These are phyloP conservation scores for Miamiensis avidus DNA, from an alignment of 169 alveolate species.

Conservation along the genomic window DNA sequence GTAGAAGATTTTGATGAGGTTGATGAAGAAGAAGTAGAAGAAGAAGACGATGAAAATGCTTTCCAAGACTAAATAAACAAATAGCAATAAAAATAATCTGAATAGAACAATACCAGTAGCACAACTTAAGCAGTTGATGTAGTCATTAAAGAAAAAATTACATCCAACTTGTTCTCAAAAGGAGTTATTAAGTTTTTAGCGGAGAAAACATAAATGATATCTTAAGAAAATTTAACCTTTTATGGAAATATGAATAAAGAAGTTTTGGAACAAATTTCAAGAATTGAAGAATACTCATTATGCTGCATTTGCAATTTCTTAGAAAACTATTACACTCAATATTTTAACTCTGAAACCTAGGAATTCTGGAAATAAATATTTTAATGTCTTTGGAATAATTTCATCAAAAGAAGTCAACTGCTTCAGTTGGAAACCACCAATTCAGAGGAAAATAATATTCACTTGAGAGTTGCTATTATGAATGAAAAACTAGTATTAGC, in stretches of 20 bases:
- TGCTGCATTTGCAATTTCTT: neutral
- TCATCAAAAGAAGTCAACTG: neutral
- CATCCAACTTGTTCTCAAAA: neutral
- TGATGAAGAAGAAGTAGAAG: conserved; percentile 23
- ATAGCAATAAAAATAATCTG: neutral
- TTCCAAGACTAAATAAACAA: neutral
- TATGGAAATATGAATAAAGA: neutral
- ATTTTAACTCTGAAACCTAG: too few species aligned
- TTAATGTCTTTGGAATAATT: neutral
- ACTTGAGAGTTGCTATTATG: neutral
- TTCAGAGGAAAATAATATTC: neutral
- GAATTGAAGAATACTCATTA: neutral
- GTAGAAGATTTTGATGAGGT: conserved; percentile 7
- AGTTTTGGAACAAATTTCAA: too few species aligned
- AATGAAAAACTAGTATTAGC: neutral
- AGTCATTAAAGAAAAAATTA: conserved; percentile 1
- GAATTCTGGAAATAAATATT: neutral
- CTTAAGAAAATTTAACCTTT: neutral
- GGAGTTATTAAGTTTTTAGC: neutral
- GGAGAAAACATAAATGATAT: neutral
- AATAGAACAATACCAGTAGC: neutral
- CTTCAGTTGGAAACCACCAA: too few species aligned
- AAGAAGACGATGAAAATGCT: conserved; percentile 9
- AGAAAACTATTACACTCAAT: too few species aligned
- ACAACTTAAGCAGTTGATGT: neutral